Conservation (phyloP, 2,329 filamentous ascomycete species). For the Westerdykella ornata region DNA sequence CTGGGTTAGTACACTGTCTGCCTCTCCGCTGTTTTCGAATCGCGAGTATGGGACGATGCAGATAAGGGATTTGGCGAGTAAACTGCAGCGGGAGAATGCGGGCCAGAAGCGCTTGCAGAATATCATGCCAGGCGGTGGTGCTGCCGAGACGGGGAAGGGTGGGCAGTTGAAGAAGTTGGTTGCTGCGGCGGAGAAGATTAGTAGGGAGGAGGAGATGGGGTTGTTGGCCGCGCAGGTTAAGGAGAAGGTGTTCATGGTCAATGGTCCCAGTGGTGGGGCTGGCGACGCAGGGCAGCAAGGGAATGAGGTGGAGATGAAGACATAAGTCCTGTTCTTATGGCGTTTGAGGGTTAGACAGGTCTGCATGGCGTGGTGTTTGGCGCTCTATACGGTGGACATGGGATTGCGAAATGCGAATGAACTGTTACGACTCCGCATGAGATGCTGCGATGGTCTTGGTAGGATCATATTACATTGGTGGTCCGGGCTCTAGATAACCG, state of each 20-base stretch:
- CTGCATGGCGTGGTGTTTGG: background rate
- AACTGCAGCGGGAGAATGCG: slow-evolving; percentile 61
- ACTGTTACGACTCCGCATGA: no score
- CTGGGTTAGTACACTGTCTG: slow-evolving; percentile 92
- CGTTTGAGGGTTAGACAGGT: background rate
- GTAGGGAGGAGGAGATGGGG: slow-evolving; percentile 57
- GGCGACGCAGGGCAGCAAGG: slow-evolving; percentile 8
- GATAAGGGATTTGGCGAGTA: slow-evolving; percentile 78
- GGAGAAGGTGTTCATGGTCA: slow-evolving; percentile 50
- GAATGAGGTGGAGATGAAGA: slow-evolving; percentile 29
- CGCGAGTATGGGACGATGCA: slow-evolving; percentile 90
- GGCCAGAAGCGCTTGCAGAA: slow-evolving; percentile 32
- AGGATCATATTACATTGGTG: no score
- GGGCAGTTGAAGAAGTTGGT: slow-evolving; percentile 54
- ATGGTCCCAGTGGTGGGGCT: background rate
- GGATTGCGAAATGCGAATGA: no score
- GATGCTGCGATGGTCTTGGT: no score
- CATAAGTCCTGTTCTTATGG: slow-evolving; percentile 8
- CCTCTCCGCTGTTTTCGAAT: slow-evolving; percentile 84
- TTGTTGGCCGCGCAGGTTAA: slow-evolving; percentile 58
- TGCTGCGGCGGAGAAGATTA: slow-evolving; percentile 56
- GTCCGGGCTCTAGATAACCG: no score
- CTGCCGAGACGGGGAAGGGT: slow-evolving; percentile 33
- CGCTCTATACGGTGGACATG: background rate
- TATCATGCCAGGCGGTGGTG: slow-evolving; percentile 11